Conservation (phyloP, 345 rosid species). For the Citrus medica region DNA sequence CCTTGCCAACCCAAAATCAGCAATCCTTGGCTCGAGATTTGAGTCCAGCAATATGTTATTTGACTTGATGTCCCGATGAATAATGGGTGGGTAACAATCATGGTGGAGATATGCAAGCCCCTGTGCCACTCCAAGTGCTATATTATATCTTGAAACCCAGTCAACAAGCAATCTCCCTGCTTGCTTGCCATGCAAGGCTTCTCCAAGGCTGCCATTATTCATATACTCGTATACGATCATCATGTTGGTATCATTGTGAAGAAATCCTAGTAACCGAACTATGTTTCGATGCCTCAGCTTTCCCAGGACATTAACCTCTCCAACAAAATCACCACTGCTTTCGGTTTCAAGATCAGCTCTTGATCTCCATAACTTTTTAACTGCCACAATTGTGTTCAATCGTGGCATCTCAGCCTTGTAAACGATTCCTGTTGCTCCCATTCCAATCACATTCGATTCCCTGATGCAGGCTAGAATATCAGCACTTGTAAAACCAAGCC, state of each 20-base stretch:
- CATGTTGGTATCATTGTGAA: constrained; percentile 66
- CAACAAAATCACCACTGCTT: constrained; percentile 58
- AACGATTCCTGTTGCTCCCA: constrained; percentile 90
- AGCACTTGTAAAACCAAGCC: constrained; percentile 69
- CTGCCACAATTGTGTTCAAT: constrained; percentile 57
- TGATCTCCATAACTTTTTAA: constrained; percentile 86
- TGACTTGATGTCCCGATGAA: constrained; percentile 89
- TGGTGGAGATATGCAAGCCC: constrained; percentile 95
- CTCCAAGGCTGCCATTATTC: constrained; percentile 83
- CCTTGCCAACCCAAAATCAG: constrained; percentile 92
- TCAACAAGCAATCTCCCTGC: constrained; percentile 66
- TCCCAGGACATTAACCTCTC: constrained; percentile 82
- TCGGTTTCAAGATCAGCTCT: constrained; percentile 59
- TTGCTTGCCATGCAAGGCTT: constrained; percentile 73
- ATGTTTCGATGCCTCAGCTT: constrained; percentile 88
- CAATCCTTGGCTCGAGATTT: constrained; percentile 81
- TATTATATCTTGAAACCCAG: constrained; percentile 85
- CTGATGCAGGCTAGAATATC: constrained; percentile 70
- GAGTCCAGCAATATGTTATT: constrained; percentile 83
- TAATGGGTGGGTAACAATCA: constrained; percentile 81
- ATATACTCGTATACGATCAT: constrained; percentile 87
- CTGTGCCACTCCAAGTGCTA: constrained; percentile 85
- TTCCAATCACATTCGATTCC: constrained; percentile 83
- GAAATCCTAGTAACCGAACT: constrained; percentile 71
- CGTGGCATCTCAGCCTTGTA: constrained; percentile 72